These are phyloP conservation scores for Phytopythium aichiense DNA, from an alignment of 352 stramenopile genomes.

Conservation along the genomic window DNA sequence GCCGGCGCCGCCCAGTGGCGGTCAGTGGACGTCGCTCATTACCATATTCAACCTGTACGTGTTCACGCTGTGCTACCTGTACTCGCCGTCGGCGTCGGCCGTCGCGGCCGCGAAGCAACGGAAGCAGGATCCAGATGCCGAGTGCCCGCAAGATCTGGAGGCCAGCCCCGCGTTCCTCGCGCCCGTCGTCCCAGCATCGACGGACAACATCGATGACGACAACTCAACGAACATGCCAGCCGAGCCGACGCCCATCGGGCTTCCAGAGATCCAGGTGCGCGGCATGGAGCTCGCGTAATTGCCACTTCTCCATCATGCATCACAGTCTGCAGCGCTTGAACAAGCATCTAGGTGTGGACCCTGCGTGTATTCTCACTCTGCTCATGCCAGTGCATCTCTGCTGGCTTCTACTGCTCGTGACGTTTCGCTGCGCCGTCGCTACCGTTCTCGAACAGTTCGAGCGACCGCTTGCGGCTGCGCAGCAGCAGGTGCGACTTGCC, in stretches of 20 bases:
- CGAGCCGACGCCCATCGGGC: slow-evolving; percentile 3
- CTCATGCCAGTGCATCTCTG: neutral
- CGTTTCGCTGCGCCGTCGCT: slow-evolving; percentile 34
- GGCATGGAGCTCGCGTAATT: slow-evolving; percentile 6
- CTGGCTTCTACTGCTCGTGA: slow-evolving; percentile 11
- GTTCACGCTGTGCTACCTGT: slow-evolving; percentile 50
- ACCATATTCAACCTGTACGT: slow-evolving; percentile 66
- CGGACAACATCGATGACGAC: neutral
- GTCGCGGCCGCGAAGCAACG: slow-evolving; percentile 25
- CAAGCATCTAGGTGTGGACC: neutral
- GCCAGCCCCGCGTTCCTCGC: slow-evolving; percentile 1
- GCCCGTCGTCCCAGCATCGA: neutral
- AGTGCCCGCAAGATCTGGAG: slow-evolving; percentile 9
- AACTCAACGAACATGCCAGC: neutral
- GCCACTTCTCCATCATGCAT: neutral
- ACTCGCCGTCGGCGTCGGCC: slow-evolving; percentile 39
- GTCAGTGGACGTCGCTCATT: slow-evolving; percentile 42
- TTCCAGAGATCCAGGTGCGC: slow-evolving; percentile 1
- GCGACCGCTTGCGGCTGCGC: slow-evolving; percentile 52
- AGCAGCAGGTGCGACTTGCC: slow-evolving; percentile 28
- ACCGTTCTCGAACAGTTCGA: slow-evolving; percentile 27
- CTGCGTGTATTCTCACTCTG: neutral
- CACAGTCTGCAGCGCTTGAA: neutral
- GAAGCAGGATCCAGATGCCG: slow-evolving; percentile 7
- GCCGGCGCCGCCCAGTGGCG: slow-evolving; percentile 36